phyloP scores from a whole-genome alignment of 106 monocot species.

The Gastrodia elata region DNA sequence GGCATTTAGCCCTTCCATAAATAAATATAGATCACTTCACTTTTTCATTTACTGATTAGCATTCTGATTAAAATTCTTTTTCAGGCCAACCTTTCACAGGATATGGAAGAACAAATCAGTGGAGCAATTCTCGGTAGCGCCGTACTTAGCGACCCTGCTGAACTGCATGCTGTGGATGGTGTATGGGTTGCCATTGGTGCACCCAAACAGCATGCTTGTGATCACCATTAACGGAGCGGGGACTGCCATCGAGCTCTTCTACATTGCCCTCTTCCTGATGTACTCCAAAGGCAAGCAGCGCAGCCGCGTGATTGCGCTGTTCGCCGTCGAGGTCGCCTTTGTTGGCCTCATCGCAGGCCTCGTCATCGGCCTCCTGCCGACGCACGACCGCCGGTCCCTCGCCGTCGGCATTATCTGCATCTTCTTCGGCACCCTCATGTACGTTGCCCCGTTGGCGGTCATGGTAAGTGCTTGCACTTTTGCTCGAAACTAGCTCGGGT shows the following conservation, averaged over 20 bases:
- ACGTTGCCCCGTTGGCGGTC: constrained; percentile 12
- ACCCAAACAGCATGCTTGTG: constrained; percentile 17
- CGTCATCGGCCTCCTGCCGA: constrained; percentile 7
- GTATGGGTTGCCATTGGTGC: constrained; percentile 14
- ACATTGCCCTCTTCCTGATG: constrained; percentile 7
- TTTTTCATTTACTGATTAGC: no score
- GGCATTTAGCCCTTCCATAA: no score
- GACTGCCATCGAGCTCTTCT: constrained; percentile 9
- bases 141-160: constrained; percentile 18
- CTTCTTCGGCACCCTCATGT: constrained; percentile 12
- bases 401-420: constrained; percentile 8
- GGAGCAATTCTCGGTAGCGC: constrained; percentile 19
- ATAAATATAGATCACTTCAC: no score
- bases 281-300: neutral
- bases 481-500: no score
- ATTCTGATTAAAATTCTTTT: neutral
- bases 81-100: constrained; percentile 18
- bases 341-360: constrained; percentile 6
- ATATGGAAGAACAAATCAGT: constrained; percentile 15
- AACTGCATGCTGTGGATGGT: constrained; percentile 20
- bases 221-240: constrained; percentile 22
- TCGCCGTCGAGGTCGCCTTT: neutral
- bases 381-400: neutral
- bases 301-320: neutral
- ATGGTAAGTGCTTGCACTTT: constrained; percentile 8